A percentile compares a stretch with the other conserved stretches of the same genome.
Conservation (phyloP, 2,329 filamentous ascomycete species). For the Clarireedia hainanense region DNA sequence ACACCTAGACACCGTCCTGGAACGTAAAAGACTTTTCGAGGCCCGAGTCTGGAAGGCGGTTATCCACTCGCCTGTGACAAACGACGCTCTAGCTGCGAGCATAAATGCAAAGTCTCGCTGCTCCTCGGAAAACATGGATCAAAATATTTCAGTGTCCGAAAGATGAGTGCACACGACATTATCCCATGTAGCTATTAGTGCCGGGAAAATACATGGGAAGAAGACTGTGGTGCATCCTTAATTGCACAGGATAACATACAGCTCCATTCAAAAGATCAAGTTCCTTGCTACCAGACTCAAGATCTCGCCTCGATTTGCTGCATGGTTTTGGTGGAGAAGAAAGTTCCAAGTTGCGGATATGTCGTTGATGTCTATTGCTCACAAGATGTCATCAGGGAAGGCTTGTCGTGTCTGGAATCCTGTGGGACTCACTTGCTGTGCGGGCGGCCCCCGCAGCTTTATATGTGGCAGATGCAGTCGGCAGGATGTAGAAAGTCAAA, state of each 20-base stretch:
- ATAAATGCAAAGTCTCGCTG: conserved; percentile 38
- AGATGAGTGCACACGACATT: conserved; percentile 34
- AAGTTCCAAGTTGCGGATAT: conserved; percentile 50
- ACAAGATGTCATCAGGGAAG: conserved; percentile 32
- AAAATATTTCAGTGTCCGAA: conserved; percentile 38
- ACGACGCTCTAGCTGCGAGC: conserved; percentile 35
- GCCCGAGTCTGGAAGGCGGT: conserved; percentile 52
- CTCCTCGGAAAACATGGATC: conserved; percentile 40
- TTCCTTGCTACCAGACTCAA: conserved; percentile 36
- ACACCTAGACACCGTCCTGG: too few relatives aligned
- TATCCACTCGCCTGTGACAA: conserved; percentile 23
- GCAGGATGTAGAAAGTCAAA: conserved; percentile 26
- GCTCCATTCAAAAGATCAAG: conserved; percentile 30
- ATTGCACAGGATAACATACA: conserved; percentile 27
- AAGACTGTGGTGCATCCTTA: conserved; percentile 39
- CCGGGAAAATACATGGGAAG: conserved; percentile 30
- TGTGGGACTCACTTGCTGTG: conserved; percentile 45
- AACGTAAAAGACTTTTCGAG: conserved; percentile 26
- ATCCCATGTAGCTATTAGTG: conserved; percentile 39
- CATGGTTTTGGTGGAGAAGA: conserved; percentile 35
- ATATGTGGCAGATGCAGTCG: conserved; percentile 42
- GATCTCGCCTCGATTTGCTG: conserved; percentile 42
- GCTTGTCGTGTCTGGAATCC: conserved; percentile 39
- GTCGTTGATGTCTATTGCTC: conserved; percentile 41
- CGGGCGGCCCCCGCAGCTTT: conserved; percentile 47